Evolutionary conservation across 495 filamentous ascomycete genomes (phyloP).

Genomic region (Penicillium samsonianum): DNA sequence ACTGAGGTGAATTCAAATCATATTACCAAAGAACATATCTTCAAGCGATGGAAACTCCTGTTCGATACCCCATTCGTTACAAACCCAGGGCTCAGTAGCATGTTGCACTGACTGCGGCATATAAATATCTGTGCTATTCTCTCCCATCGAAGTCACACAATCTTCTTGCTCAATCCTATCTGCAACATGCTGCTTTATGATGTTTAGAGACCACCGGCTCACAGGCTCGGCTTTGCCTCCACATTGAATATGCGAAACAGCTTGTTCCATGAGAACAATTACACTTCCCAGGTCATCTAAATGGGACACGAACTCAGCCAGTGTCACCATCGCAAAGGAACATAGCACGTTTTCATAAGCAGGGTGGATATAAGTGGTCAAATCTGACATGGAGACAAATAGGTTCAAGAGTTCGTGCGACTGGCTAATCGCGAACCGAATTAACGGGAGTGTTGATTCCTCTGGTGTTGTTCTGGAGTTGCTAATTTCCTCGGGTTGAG

Average conservation of each 20-base stretch:
- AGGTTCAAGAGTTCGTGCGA: not conserved
- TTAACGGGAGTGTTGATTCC: not conserved
- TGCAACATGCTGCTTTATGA: slow-evolving; percentile 19
- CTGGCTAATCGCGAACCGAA: not conserved
- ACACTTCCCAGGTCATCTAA: slow-evolving; percentile 8
- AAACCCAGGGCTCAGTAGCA: slow-evolving; percentile 12
- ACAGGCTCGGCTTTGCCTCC: slow-evolving; percentile 24
- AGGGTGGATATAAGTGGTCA: not conserved
- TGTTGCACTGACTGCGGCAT: not conserved
- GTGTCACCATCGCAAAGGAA: not conserved
- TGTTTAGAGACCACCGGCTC: slow-evolving; percentile 22
- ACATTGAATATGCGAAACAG: slow-evolving; percentile 24
- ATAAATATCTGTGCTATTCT: not conserved
- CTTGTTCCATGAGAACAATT: slow-evolving; percentile 8
- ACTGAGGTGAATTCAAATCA: slow-evolving; percentile 2
- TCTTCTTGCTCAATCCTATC: slow-evolving; percentile 5
- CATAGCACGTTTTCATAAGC: not conserved
- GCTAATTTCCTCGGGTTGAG: not conserved
- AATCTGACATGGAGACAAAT: not conserved
- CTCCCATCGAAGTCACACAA: not conserved
- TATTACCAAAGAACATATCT: slow-evolving; percentile 20
- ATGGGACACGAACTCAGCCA: not conserved
- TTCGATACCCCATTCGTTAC: slow-evolving; percentile 11
- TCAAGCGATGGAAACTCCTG: slow-evolving; percentile 25
- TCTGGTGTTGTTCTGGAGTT: not conserved